Conservation (phyloP, 2,329 filamentous ascomycete species). For the Neofusicoccum sp. region DNA sequence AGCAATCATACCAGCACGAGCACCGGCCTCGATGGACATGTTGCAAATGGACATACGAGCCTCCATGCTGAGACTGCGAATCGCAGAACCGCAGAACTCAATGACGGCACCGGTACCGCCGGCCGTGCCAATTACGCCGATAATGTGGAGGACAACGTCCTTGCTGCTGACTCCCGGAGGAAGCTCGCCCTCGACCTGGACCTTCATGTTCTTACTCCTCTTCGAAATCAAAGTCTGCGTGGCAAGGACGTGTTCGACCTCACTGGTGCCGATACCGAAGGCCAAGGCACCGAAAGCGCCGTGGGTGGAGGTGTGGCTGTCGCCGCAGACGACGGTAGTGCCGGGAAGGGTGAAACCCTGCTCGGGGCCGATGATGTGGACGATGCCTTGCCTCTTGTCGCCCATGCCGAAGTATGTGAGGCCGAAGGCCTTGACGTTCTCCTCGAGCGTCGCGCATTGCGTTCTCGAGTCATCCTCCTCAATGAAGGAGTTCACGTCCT, state of each 20-base stretch:
- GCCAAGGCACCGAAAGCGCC: conserved; percentile 93
- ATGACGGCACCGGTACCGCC: conserved; percentile 94
- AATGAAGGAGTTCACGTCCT: conserved; percentile 90
- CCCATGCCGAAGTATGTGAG: conserved; percentile 96
- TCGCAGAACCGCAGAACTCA: conserved; percentile 95
- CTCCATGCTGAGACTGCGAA: conserved; percentile 87
- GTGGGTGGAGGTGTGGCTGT: conserved; percentile 97
- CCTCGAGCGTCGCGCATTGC: conserved; percentile 93
- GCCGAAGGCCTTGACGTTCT: conserved; percentile 95
- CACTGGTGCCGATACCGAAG: conserved; percentile 95
- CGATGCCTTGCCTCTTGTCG: conserved; percentile 96
- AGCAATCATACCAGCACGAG: conserved; percentile 93
- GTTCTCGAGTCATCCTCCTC: conserved; percentile 89
- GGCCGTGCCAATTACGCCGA: conserved; percentile 90
- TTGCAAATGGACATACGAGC: conserved; percentile 99
- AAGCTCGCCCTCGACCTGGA: conserved; percentile 89
- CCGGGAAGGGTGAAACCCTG: conserved; percentile 97
- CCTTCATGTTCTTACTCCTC: conserved; percentile 97
- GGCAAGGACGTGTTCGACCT: conserved; percentile 96
- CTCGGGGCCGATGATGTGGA: conserved; percentile 97
- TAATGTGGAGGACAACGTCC: conserved; percentile 89
- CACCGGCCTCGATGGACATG: conserved; percentile 97
- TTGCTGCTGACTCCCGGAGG: conserved; percentile 92
- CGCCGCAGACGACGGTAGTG: conserved; percentile 95
- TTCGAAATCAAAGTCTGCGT: conserved; percentile 94